Evolutionary conservation across 768 basidiomycete genomes (phyloP).

Genomic region (Auriscalpium orientale): DNA sequence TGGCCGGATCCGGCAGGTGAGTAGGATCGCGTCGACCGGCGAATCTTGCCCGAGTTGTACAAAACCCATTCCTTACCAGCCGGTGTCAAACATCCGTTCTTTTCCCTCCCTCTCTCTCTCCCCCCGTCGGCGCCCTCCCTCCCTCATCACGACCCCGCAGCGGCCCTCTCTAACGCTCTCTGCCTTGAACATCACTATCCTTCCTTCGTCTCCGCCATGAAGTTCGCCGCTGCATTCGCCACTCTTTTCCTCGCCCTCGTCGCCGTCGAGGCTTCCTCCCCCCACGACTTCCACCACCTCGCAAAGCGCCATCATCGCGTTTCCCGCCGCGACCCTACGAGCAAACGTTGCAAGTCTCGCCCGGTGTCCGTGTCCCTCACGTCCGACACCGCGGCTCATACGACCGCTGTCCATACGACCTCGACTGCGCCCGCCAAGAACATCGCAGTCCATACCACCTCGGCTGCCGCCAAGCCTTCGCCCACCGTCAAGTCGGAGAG

Average conservation of each 20-base stretch:
- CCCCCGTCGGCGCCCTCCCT: neutral
- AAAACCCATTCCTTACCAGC: no score
- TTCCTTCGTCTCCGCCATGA: slow-evolving; percentile 1
- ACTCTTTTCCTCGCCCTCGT: neutral
- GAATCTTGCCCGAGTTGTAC: no score
- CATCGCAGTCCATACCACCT: neutral
- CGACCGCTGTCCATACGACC: neutral
- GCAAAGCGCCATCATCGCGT: neutral
- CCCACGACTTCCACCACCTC: neutral
- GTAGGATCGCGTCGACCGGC: no score
- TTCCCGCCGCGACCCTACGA: neutral
- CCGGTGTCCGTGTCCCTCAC: no score
- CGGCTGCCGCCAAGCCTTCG: neutral
- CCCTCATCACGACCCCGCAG: neutral
- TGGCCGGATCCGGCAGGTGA: no score
- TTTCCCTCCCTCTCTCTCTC: neutral
- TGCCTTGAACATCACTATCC: neutral
- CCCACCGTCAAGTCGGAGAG: neutral
- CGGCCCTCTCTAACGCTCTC: neutral
- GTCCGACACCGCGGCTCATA: neutral
- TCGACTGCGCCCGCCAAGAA: neutral
- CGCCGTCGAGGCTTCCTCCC: neutral
- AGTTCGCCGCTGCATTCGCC: slow-evolving; percentile 1
- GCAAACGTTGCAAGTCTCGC: neutral
- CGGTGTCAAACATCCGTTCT: neutral